Base-by-base conservation (phyloP, 2,329 filamentous ascomycete species). In the Gnomoniopsis sp. region DNA sequence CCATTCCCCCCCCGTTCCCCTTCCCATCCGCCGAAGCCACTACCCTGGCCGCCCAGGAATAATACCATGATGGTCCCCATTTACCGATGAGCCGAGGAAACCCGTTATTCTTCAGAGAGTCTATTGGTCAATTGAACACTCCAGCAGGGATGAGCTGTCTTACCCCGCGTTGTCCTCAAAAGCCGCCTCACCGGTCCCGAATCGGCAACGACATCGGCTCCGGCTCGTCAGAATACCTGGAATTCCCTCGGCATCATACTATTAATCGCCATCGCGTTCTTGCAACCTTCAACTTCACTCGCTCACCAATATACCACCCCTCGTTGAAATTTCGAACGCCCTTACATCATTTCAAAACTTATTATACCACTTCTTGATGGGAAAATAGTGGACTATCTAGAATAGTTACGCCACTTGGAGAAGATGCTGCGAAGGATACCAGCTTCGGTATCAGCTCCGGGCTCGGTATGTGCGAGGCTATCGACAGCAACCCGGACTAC, bases 51-150 rank as follows among this genome's bases (percentile, higher is more conserved):
- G 12, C n/a, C 17, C 14, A 36, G 43, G n/a, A 44, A 22, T n/a
- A 19, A 44, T 19, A 17, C 15, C 43, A 44, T 17, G 19, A 19
- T 19, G n/a, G 43, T 6, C 22, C 15, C 17, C 7, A 36, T 30
- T 33, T 47, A 22, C 52, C 57, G 49, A 52, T 52, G 49, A 60
- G 53, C 60, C 60, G 60, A 62, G 60, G 60, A 36, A 62, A 62
- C 15, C 60, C 60, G 57, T 53, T 30, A 33, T 36, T 46, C 52
- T 50, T 8, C 33, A 30, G 58, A 66, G 63, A 58, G 65, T 71
- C 72, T 71, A 55, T 44, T 44, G 43, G 43, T 11, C 43, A 44
- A 44, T 44, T 3, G 43, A 22, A 6, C 8, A 19, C 15, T 10
- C 2, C 8, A 23, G 15, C 50, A 53, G 36, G 53, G 46, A n/a